Evolutionary conservation across 2,329 filamentous ascomycete genomes (phyloP), one percentile per base, ranked within the genome.

Genomic region (Phialophora expanda): DNA sequence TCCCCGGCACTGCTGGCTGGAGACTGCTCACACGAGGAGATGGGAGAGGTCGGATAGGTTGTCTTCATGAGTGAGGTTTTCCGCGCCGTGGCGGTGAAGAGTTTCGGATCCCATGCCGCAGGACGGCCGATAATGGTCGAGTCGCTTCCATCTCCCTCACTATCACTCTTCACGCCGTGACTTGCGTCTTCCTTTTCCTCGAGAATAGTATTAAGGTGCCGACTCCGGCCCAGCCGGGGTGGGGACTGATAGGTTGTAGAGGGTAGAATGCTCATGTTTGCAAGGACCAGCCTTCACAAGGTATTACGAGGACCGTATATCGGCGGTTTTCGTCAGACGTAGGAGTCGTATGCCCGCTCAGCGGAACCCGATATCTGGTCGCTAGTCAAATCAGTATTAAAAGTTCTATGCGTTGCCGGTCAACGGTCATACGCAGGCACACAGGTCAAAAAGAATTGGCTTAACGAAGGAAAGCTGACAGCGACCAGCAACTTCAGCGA

Each of bases 161-260:
- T 71, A 75, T 78, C 78, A 65, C 75, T 76, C 61, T 69, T 75
- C 69, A 69, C 63, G 60, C 57, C 70, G 17, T 66, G 69, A 41
- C 57, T 70, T 46, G 70, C 68, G 74, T 74, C 72, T 65, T 75
- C 72, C 67, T 81, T 79, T 73, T 88, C 85, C 79, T 89, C 85
- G 65, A 87, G 83, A 82, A 88, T 84, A 69, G 86, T 87, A 85
- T 89, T 88, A 84, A 89, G 85, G 69, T 79, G 76, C 73, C 82
- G 80, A 74, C 81, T 83, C 74, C 82, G 83, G 79, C 76, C 85
- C 86, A 83, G 86, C 85, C 83, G 83, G 79, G 81, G 73, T 56
- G 80, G 81, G 65, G 84, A 80, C 74, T 76, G 80, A 79, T 85
- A 87, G 61, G 79, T 80, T 73, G 79, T 79, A 67, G 80, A 76